Conservation (phyloP, 495 filamentous ascomycete species). For the Parachaetomium inaequale region DNA sequence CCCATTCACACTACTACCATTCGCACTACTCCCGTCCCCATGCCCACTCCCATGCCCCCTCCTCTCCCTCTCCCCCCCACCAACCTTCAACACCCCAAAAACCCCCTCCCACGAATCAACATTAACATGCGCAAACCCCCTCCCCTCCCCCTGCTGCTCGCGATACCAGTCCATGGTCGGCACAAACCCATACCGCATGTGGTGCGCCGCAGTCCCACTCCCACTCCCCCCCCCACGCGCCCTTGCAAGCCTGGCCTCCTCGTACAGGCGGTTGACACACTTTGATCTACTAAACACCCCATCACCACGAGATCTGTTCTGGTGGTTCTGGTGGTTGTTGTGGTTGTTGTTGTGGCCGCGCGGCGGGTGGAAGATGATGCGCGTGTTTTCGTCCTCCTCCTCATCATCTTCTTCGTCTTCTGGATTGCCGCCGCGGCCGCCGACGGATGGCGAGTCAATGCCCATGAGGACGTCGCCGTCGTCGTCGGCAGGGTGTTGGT, state of each 20-base stretch:
- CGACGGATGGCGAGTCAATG: not conserved
- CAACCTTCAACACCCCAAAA: conserved; percentile 28
- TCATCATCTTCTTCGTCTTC: not conserved
- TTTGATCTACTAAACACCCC: conserved; percentile 20
- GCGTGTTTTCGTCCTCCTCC: conserved; percentile 22
- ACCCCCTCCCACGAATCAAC: conserved; percentile 38
- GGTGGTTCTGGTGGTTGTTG: not conserved
- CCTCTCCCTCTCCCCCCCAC: not conserved
- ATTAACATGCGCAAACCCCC: conserved; percentile 38
- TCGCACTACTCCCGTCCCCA: not conserved
- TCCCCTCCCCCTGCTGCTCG: conserved; percentile 39
- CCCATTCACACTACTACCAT: not conserved
- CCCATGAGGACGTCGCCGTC: conserved; percentile 21
- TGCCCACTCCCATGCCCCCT: no score
- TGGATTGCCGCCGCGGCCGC: not conserved
- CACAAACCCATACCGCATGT: conserved; percentile 37
- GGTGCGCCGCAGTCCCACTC: conserved; percentile 9
- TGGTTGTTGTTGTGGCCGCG: conserved; percentile 17
- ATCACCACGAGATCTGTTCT: not conserved
- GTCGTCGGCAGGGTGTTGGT: not conserved
- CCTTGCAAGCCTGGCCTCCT: conserved; percentile 31
- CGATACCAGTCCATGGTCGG: conserved; percentile 45
- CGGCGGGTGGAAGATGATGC: conserved; percentile 46
- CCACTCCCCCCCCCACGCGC: conserved; percentile 11
- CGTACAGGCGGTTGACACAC: conserved; percentile 41